Evolutionary conservation across 805 yeast species (phyloP).

Genomic region (Tetrapisispora nanseiensis): DNA sequence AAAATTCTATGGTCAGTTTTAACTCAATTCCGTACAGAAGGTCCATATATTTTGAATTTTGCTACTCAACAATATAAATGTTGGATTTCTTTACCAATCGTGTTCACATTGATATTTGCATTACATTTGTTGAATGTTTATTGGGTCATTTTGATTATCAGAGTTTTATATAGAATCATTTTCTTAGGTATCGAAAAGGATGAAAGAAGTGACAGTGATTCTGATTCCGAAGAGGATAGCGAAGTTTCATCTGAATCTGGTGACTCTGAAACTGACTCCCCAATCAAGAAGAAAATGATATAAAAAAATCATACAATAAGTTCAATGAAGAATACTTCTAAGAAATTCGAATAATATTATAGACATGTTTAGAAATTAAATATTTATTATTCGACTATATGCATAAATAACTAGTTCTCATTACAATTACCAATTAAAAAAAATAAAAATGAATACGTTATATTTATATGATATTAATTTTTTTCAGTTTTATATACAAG

Average conservation of each 20-base stretch:
- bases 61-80: slow-evolving; percentile 91
- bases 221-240: slow-evolving; percentile 29
- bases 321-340: too few relatives aligned
- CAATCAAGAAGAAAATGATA: not conserved
- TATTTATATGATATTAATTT: not conserved
- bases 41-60: slow-evolving; percentile 73
- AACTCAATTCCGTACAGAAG: slow-evolving; percentile 81
- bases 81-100: slow-evolving; percentile 88
- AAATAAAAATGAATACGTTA: not conserved
- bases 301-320: not conserved
- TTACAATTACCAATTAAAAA: not conserved
- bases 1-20: slow-evolving; percentile 73
- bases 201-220: slow-evolving; percentile 83
- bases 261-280: slow-evolving; percentile 2
- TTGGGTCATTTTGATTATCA: slow-evolving; percentile 76
- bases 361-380: not conserved
- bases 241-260: slow-evolving; percentile 1
- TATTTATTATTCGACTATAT: not conserved
- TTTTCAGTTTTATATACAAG: slow-evolving; percentile 1
- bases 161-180: slow-evolving; percentile 63
- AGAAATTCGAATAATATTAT: not conserved
- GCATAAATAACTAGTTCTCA: slow-evolving; percentile 1
- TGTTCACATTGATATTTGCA: slow-evolving; percentile 65
- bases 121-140: slow-evolving; percentile 78
- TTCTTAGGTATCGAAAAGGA: slow-evolving; percentile 55